Conservation (phyloP, 78 protist species). For the Capsaspora owczarzaki region DNA sequence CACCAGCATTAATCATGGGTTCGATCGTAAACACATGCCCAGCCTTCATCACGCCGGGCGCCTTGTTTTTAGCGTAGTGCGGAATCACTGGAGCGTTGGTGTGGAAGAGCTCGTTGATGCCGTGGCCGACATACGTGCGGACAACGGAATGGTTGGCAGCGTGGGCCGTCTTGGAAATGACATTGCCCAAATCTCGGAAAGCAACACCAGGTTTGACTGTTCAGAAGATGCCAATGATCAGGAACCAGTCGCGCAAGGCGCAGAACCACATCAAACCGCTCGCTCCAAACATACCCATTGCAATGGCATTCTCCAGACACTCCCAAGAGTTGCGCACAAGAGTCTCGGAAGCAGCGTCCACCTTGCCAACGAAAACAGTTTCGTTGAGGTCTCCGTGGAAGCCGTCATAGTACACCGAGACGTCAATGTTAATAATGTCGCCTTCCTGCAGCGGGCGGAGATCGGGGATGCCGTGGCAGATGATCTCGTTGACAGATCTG, state of each 20-base stretch:
- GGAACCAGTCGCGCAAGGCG: background rate
- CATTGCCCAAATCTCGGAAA: constrained; percentile 73
- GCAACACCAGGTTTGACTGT: background rate
- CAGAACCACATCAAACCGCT: background rate
- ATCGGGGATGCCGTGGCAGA: constrained; percentile 99
- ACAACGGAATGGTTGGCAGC: constrained; percentile 49
- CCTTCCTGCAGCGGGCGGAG: constrained; percentile 65
- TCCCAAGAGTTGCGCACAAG: constrained; percentile 34
- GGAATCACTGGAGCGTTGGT: constrained; percentile 75
- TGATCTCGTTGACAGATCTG: constrained; percentile 78
- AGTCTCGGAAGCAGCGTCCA: constrained; percentile 24
- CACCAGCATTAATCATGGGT: constrained; percentile 86
- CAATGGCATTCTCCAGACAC: constrained; percentile 46
- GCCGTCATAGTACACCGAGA: constrained; percentile 79
- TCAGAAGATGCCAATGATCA: background rate
- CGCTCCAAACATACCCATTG: background rate
- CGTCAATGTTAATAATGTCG: constrained; percentile 88
- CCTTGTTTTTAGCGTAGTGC: constrained; percentile 63
- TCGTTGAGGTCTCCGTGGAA: constrained; percentile 88
- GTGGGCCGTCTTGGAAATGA: constrained; percentile 64
- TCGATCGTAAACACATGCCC: constrained; percentile 94
- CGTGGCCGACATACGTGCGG: constrained; percentile 89
- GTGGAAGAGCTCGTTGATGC: constrained; percentile 82
- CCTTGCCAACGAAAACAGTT: constrained; percentile 81
- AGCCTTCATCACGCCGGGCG: constrained; percentile 78